Conservation (phyloP, 2,329 filamentous ascomycete species). For the Tothia fuscella region DNA sequence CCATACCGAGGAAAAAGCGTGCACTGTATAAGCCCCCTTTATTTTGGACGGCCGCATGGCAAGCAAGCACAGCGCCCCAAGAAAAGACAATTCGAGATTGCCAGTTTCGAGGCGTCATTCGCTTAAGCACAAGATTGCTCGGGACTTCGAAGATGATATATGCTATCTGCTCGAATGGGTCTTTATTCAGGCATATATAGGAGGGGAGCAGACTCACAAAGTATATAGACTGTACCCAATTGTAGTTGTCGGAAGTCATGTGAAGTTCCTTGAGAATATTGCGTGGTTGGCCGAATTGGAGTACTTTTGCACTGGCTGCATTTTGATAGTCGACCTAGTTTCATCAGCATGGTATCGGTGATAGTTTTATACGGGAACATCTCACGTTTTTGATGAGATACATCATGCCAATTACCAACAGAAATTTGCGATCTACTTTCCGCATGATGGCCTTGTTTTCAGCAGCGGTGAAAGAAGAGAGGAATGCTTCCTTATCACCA, state of each 20-base stretch:
- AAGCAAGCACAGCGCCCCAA: conserved; percentile 19
- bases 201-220: no score
- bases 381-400: conserved; percentile 19
- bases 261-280: conserved; percentile 16
- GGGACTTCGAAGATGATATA: conserved; percentile 40
- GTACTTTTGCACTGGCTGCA: conserved; percentile 17
- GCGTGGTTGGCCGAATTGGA: conserved; percentile 15
- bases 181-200: no score
- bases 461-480: conserved; percentile 16
- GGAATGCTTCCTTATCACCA: no score
- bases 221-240: conserved; percentile 17
- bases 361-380: no score
- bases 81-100: conserved; percentile 16
- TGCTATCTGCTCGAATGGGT: no score
- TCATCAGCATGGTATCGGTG: no score
- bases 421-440: conserved; percentile 17
- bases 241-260: conserved; percentile 17
- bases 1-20: conserved; percentile 16
- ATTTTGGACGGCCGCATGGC: conserved; percentile 20
- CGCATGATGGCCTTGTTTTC: conserved; percentile 18
- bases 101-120: not conserved
- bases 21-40: conserved; percentile 18
- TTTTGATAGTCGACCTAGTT: conserved; percentile 19
- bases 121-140: conserved; percentile 40
- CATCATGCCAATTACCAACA: conserved; percentile 17